Base-by-base conservation (phyloP, 305 asterid genomes). In the Coffea humblotiana region DNA sequence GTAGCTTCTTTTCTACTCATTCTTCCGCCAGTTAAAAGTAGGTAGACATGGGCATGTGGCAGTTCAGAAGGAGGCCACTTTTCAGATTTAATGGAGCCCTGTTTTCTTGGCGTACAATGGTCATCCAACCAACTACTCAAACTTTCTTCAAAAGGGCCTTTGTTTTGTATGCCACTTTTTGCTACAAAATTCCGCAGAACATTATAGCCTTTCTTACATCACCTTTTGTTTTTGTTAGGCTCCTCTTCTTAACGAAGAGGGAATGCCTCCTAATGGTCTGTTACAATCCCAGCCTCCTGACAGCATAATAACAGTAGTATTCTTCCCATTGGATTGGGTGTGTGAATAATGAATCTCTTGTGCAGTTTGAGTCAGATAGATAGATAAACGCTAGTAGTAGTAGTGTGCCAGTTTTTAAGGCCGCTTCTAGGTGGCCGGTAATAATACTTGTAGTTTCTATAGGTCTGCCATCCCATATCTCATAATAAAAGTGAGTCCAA, bases 391-490 rank as follows among this genome's bases (percentile, higher is more conserved):
- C 18, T 2, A 52, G 7, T 52, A 49, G 14, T 10, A 12, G 32
- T 29, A 29, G 29, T 29, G 29, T 29, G n/a, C 58, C 14, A 52
- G 58, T 3, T 52, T 14, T 52, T 40, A 40, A 15, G 4, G 21
- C 16, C 21, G 1, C 19, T 18, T 65, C 58, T 3, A 52, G 19
- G 58, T 52, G 18, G 21, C 6, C 37, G 8, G 37, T 27, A 65
- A n/a, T 6, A 40, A 48, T 18, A 68, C 43, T 40, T 40, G 23
- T 18, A 16, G 32, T 32, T 32, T 40, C 3, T 3, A 3, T 61
- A 78, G 82, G 72, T 73, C 67, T 82, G 68, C 79, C 40, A n/a
- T 8, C n/a, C 15, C 56, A 51, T 52, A 6, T 29, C 19, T 32
- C 32, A 32, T 32, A 32, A n/a, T n/a, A 2, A 43, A 15, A 3